phyloP scores from a whole-genome alignment of 2,329 filamentous ascomycete genomes.

The Penicillium psychrosexuale region DNA sequence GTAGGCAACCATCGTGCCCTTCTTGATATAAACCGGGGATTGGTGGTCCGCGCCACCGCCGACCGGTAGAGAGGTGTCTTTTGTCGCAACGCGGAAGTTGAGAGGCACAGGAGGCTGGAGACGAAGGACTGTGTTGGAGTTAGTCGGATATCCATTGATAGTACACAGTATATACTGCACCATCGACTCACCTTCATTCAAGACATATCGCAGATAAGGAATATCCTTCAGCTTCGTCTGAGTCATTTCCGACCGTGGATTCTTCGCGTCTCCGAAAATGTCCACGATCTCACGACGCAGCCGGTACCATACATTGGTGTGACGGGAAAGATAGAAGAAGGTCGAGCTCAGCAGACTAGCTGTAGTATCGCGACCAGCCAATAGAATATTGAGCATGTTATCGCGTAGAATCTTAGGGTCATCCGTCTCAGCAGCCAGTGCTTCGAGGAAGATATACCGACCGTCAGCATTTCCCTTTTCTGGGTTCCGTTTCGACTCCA shows the following conservation, averaged over 20 bases:
- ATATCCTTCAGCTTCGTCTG: constrained; percentile 45
- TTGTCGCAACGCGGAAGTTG: constrained; percentile 43
- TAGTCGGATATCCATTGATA: background rate
- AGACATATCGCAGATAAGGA: constrained; percentile 38
- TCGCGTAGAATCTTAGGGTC: constrained; percentile 48
- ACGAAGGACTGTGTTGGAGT: constrained; percentile 34
- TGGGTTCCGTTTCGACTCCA: constrained; percentile 36
- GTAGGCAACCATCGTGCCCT: constrained; percentile 65
- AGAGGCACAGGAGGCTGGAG: constrained; percentile 47
- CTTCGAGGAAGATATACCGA: constrained; percentile 51
- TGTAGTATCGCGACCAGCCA: constrained; percentile 55
- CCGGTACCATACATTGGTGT: constrained; percentile 37
- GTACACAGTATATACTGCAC: background rate
- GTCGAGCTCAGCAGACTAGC: constrained; percentile 45
- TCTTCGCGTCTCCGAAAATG: constrained; percentile 43
- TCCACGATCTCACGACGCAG: constrained; percentile 37
- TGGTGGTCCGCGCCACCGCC: constrained; percentile 60
- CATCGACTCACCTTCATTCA: constrained; percentile 36
- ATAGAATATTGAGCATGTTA: constrained; percentile 51
- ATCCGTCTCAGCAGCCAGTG: constrained; percentile 46
- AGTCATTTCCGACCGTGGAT: constrained; percentile 39
- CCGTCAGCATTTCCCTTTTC: constrained; percentile 29
- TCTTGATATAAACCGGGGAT: constrained; percentile 62
- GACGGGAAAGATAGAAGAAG: constrained; percentile 48
- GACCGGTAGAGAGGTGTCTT: constrained; percentile 43